Percentiles rank a stretch among this genome's conserved stretches.
Conservation (phyloP, 257 asterid species). For the Nicotiana knightiana region DNA sequence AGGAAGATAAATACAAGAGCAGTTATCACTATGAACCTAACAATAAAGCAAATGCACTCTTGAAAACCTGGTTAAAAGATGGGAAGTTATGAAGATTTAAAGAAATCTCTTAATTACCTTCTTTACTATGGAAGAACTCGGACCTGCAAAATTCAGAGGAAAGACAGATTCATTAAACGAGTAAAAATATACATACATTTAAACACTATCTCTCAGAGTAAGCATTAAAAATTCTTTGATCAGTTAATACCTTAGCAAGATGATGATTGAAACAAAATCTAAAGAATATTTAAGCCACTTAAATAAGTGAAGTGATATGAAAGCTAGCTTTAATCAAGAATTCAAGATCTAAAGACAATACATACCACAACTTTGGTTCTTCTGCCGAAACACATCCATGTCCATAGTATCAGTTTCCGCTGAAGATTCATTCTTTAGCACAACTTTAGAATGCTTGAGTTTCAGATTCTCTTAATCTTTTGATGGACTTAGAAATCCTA, state of each 20-base stretch:
- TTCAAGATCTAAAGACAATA: neutral
- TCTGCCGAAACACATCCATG: conserved; percentile 35
- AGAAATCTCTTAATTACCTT: conserved; percentile 40
- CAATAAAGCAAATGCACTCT: neutral
- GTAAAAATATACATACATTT: neutral
- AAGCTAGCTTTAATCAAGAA: neutral
- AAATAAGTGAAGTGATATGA: neutral
- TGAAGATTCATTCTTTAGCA: no score
- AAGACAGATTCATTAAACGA: conserved; percentile 16
- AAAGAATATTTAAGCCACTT: neutral
- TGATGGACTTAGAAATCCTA: conserved; percentile 12
- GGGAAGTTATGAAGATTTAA: neutral
- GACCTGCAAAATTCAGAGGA: conserved; percentile 39
- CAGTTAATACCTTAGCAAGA: neutral
- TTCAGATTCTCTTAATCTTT: conserved; percentile 18
- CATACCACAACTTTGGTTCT: conserved; percentile 33
- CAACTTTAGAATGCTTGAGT: neutral
- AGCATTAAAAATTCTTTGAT: neutral
- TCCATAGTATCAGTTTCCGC: neutral
- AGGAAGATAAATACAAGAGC: neutral
- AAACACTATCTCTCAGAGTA: neutral
- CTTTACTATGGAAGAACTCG: conserved; percentile 33
- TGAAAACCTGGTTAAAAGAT: neutral
- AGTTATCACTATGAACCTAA: neutral
- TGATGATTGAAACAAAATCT: neutral